These are phyloP conservation scores for Zygoascus tannicola DNA, from an alignment of 805 yeast species.

Conservation along the genomic window DNA sequence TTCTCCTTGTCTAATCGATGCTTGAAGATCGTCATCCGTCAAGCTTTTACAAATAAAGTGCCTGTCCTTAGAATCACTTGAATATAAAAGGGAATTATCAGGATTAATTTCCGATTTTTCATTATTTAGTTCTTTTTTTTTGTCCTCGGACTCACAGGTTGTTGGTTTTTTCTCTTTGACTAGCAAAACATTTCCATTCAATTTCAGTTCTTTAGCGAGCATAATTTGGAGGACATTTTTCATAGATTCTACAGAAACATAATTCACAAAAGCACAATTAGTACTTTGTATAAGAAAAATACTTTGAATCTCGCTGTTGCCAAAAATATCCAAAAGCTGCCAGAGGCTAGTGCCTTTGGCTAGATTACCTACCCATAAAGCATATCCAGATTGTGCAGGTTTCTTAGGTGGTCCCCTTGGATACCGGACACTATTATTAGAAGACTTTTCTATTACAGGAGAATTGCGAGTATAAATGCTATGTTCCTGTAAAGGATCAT, in stretches of 20 bases:
- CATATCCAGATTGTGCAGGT: constrained; percentile 29
- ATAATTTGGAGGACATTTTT: constrained; percentile 24
- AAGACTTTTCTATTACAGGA: background rate
- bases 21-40: constrained; percentile 30
- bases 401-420: constrained; percentile 36
- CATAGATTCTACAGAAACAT: constrained; percentile 24
- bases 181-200: constrained; percentile 29
- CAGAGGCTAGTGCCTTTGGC: constrained; percentile 29
- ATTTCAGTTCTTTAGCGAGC: constrained; percentile 21
- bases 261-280: constrained; percentile 36
- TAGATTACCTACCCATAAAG: constrained; percentile 41
- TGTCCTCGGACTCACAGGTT: no score
- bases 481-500: background rate
- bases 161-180: constrained; percentile 16
- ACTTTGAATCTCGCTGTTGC: constrained; percentile 29
- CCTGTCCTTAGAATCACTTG: constrained; percentile 16
- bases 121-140: background rate
- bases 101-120: background rate
- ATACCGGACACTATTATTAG: background rate
- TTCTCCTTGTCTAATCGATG: constrained; percentile 25
- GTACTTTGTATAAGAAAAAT: constrained; percentile 33
- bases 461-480: background rate
- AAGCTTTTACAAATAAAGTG: constrained; percentile 34
- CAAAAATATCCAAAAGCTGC: constrained; percentile 31
- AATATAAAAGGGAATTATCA: background rate